Evolutionary conservation across 371 early-diverging fungal genomes (phyloP).

Genomic region (Apophysomyces sp.): DNA sequence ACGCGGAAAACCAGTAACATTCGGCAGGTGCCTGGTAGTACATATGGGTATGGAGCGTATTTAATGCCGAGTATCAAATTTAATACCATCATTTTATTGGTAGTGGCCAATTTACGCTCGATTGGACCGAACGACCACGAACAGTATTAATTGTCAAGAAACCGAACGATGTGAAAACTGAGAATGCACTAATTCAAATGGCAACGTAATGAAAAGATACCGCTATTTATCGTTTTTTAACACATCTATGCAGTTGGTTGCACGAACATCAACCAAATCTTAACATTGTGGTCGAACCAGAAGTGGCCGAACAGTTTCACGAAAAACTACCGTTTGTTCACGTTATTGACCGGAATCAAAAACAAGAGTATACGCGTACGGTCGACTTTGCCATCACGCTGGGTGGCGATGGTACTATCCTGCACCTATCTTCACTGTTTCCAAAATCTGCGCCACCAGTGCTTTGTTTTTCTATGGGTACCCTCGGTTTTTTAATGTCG

Average conservation of each 20-base stretch:
- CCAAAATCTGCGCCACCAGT: conserved; percentile 83
- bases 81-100: background rate
- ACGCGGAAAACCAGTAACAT: conserved; percentile 38
- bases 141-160: conserved; percentile 81
- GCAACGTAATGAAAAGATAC: conserved; percentile 46
- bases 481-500: conserved; percentile 89
- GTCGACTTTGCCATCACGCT: conserved; percentile 90
- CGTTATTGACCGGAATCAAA: conserved; percentile 44
- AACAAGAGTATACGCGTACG: conserved; percentile 52
- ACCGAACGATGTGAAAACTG: conserved; percentile 65
- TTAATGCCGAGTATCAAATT: background rate
- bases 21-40: conserved; percentile 58
- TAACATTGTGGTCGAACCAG: conserved; percentile 71
- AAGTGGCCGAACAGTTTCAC: conserved; percentile 55
- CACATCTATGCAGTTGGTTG: conserved; percentile 58
- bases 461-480: conserved; percentile 89
- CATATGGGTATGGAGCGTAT: conserved; percentile 49
- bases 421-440: conserved; percentile 87
- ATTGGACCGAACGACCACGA: conserved; percentile 69
- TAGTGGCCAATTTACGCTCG: conserved; percentile 56
- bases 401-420: conserved; percentile 96
- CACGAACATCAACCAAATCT: conserved; percentile 52
- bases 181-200: conserved; percentile 64
- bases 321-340: conserved; percentile 57
- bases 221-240: background rate